phyloP scores from a whole-genome alignment of 1,139 yeast genomes.

The Nakaseomyces uthaithaninus region DNA sequence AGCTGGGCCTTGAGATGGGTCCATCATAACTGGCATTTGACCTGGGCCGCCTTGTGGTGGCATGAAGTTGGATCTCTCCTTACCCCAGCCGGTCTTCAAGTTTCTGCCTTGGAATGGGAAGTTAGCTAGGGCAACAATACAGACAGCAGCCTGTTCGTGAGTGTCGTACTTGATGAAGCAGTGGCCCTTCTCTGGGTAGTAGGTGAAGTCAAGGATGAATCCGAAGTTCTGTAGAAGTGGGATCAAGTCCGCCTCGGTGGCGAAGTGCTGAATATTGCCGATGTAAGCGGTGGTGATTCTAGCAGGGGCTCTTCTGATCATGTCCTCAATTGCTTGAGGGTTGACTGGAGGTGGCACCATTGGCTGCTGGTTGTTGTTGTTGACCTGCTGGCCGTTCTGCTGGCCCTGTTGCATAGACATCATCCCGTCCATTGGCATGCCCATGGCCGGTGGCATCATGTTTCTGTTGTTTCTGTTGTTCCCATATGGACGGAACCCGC shows the following conservation, averaged over 20 bases:
- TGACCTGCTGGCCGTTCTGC: slow-evolving; percentile 9
- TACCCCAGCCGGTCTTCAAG: slow-evolving; percentile 85
- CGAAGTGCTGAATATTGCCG: slow-evolving; percentile 75
- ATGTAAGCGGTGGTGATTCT: slow-evolving; percentile 76
- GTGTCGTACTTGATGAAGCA: slow-evolving; percentile 73
- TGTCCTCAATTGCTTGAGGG: slow-evolving; percentile 59
- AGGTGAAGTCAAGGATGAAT: slow-evolving; percentile 69
- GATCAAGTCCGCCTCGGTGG: slow-evolving; percentile 62
- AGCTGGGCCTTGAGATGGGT: slow-evolving; percentile 7
- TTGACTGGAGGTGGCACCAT: slow-evolving; percentile 31
- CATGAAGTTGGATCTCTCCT: slow-evolving; percentile 42
- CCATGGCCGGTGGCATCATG: slow-evolving; percentile 22
- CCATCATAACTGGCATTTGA: slow-evolving; percentile 9
- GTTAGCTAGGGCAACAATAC: slow-evolving; percentile 76
- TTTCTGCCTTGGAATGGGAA: slow-evolving; percentile 69
- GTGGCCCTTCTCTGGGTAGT: slow-evolving; percentile 59
- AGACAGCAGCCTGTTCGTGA: slow-evolving; percentile 83
- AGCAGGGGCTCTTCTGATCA: slow-evolving; percentile 66
- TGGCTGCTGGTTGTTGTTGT: slow-evolving; percentile 19
- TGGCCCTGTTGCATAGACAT: slow-evolving; percentile 16
- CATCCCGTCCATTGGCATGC: slow-evolving; percentile 20
- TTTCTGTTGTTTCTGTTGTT: slow-evolving; percentile 15
- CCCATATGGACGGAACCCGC: slow-evolving; percentile 16
- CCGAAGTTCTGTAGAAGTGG: slow-evolving; percentile 79
- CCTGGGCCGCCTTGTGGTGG: slow-evolving; percentile 22